phyloP scores from a whole-genome alignment of 73 alveolate genomes.

The Diophrys appendiculata region DNA sequence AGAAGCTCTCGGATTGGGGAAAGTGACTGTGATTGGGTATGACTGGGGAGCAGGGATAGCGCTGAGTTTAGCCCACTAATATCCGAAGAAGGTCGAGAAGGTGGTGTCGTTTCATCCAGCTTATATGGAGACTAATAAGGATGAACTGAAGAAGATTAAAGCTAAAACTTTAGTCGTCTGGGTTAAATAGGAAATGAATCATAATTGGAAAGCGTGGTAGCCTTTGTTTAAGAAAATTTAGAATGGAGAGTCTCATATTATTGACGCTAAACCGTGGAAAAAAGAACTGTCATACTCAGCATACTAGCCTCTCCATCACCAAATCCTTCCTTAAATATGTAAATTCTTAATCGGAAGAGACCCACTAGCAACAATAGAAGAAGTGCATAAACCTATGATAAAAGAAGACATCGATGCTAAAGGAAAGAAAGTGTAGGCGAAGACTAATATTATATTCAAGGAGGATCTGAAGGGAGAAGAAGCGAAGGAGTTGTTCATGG shows the following conservation, averaged over 20 bases:
- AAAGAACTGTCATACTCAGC: not conserved
- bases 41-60: slow-evolving; percentile 28
- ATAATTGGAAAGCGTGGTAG: slow-evolving; percentile 17
- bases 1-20: not conserved
- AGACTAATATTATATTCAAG: not conserved
- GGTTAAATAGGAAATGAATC: slow-evolving; percentile 11
- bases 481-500: not conserved
- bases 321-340: not conserved
- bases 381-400: not conserved
- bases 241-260: not conserved
- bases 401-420: not conserved
- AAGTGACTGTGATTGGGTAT: slow-evolving; percentile 2
- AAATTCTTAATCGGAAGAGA: slow-evolving; percentile 11
- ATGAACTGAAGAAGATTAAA: slow-evolving; percentile 9
- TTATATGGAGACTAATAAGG: slow-evolving; percentile 1
- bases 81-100: slow-evolving; percentile 2
- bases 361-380: not conserved
- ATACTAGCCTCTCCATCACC: not conserved
- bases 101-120: not conserved
- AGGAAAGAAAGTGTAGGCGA: not conserved
- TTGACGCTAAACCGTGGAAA: slow-evolving; percentile 5
- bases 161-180: not conserved
- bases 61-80: not conserved
- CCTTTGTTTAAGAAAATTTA: not conserved
- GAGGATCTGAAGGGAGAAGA: slow-evolving; percentile 3